Evolutionary conservation across 2,329 filamentous ascomycete species (phyloP).

Genomic region (Ophiosphaerella narmari): DNA sequence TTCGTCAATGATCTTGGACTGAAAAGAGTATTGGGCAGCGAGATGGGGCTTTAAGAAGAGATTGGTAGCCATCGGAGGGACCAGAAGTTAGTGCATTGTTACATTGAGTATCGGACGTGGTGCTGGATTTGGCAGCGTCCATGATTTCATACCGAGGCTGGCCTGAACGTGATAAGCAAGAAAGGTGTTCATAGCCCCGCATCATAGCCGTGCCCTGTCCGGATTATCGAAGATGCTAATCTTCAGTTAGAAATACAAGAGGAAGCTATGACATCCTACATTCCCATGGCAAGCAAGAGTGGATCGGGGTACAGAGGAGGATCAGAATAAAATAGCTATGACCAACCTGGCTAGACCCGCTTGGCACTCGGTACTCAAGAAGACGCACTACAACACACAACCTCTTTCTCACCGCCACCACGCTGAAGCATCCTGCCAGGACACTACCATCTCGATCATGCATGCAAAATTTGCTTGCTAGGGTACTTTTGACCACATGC

Average conservation of each 20-base stretch:
- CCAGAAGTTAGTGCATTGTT: constrained; percentile 13
- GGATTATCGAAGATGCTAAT: too few species aligned
- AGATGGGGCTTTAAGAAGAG: constrained; percentile 11
- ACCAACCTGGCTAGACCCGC: background rate
- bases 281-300: too few species aligned
- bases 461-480: constrained; percentile 1
- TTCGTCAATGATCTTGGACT: constrained; percentile 3
- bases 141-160: constrained; percentile 20
- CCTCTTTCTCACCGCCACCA: constrained; percentile 17
- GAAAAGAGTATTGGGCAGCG: constrained; percentile 4
- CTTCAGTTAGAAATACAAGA: too few species aligned
- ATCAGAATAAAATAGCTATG: background rate
- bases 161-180: constrained; percentile 3
- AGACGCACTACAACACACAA: constrained; percentile 4
- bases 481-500: background rate
- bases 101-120: constrained; percentile 22
- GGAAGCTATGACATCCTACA: too few species aligned
- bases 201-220: background rate
- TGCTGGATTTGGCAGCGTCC: constrained; percentile 25
- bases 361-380: background rate
- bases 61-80: constrained; percentile 8
- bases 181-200: constrained; percentile 2
- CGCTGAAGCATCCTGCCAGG: constrained; percentile 3
- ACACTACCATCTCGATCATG: constrained; percentile 3
- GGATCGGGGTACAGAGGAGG: background rate